phyloP scores from a whole-genome alignment of 495 filamentous ascomycete species.

The Niebla homalea region DNA sequence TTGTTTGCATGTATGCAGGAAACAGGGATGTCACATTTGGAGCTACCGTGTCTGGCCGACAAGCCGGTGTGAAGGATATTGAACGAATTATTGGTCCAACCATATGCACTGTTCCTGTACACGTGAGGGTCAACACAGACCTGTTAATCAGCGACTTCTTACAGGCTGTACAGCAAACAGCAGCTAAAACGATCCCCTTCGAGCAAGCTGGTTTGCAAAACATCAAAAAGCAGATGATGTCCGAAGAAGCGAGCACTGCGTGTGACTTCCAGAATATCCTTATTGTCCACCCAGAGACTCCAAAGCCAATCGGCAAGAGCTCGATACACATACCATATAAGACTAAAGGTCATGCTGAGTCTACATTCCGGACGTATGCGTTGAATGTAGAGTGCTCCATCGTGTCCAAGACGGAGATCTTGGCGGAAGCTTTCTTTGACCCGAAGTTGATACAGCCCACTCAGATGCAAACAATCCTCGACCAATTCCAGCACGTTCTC shows the following conservation, averaged over 20 bases:
- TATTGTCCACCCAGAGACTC: slow-evolving; percentile 33
- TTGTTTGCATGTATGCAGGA: slow-evolving; percentile 14
- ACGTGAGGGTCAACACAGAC: slow-evolving; percentile 19
- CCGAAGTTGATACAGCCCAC: no score
- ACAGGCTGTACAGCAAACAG: slow-evolving; percentile 31
- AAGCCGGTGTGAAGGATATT: slow-evolving; percentile 35
- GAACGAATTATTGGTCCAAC: slow-evolving; percentile 43
- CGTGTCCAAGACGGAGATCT: no score
- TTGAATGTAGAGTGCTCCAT: no score
- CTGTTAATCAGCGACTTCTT: slow-evolving; percentile 23
- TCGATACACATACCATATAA: no score
- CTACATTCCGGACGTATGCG: no score
- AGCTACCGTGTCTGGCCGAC: slow-evolving; percentile 38
- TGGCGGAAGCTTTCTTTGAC: no score
- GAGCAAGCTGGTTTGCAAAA: slow-evolving; percentile 49
- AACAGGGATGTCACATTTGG: slow-evolving; percentile 29
- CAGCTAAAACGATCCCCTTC: slow-evolving; percentile 34
- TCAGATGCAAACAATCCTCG: no score
- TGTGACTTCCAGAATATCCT: slow-evolving; percentile 41
- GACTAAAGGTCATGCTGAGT: no score
- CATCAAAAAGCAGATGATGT: slow-evolving; percentile 38
- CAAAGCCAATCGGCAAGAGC: no score
- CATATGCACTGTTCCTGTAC: slow-evolving; percentile 45
- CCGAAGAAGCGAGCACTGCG: slow-evolving; percentile 34
- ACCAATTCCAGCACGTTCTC: no score